A percentile compares a stretch with the other conserved stretches of the same genome.
Conservation (phyloP, 306 rosid genomes). For the Vigna unguiculata region DNA sequence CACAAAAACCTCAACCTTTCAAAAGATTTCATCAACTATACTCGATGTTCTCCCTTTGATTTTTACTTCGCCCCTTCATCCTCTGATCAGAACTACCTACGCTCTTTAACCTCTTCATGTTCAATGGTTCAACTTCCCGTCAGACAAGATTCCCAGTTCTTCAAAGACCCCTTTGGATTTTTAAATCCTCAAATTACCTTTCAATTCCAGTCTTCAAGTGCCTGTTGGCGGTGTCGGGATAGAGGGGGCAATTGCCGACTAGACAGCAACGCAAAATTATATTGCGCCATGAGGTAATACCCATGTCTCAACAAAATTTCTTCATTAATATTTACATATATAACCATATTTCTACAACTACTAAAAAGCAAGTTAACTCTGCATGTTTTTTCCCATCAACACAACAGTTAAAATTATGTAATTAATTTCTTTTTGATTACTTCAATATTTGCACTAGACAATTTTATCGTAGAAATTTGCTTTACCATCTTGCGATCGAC, state of each 20-base stretch:
- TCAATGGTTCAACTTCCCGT: constrained; percentile 41
- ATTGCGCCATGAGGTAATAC: constrained; percentile 43
- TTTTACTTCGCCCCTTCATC: constrained; percentile 26
- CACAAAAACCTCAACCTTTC: neutral
- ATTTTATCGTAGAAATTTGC: too few relatives aligned
- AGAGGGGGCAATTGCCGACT: neutral
- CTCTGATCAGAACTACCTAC: neutral
- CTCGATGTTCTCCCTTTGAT: neutral
- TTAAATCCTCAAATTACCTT: constrained; percentile 29
- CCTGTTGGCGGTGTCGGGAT: neutral
- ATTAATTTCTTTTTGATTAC: too few relatives aligned
- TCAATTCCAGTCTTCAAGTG: neutral
- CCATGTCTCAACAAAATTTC: too few relatives aligned
- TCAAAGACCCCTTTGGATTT: neutral
- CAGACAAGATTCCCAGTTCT: too few relatives aligned
- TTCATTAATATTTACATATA: too few relatives aligned
- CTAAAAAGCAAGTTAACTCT: neutral
- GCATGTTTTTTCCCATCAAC: too few relatives aligned
- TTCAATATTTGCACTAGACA: too few relatives aligned
- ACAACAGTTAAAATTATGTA: too few relatives aligned
- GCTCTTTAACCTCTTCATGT: constrained; percentile 12
- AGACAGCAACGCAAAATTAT: neutral
- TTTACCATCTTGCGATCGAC: too few relatives aligned
- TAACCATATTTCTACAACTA: neutral
- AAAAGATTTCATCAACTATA: neutral